Evolutionary conservation across 257 asterid species (phyloP).

Genomic region (Linderniella brevidens): DNA sequence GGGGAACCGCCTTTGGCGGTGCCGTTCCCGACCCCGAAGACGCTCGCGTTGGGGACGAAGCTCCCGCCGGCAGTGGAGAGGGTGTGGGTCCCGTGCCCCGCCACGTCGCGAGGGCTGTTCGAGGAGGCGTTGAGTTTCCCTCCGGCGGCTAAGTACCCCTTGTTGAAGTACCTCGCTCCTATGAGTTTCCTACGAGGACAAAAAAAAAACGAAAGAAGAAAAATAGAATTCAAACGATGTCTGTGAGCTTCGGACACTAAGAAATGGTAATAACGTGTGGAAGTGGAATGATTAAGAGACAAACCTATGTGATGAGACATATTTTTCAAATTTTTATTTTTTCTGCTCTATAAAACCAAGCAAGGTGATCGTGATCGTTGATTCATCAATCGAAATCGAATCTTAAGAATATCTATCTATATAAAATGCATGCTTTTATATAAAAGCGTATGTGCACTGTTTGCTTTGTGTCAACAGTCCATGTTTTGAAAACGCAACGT

Average conservation of each 20-base stretch:
- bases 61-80: constrained; percentile 89
- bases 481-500: neutral
- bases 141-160: constrained; percentile 44
- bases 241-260: neutral
- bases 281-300: too few species aligned
- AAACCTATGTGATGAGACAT: too few species aligned
- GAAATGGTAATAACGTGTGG: neutral
- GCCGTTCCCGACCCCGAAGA: constrained; percentile 72
- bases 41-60: constrained; percentile 49
- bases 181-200: constrained; percentile 71
- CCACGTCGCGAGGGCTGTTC: constrained; percentile 47
- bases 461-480: too few species aligned
- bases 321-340: too few species aligned
- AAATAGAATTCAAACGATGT: neutral
- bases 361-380: too few species aligned
- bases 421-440: too few species aligned
- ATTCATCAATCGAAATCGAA: too few species aligned
- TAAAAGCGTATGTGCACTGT: too few species aligned
- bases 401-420: too few species aligned
- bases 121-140: constrained; percentile 57
- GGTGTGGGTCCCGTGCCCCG: constrained; percentile 91
- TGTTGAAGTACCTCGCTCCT: constrained; percentile 83
- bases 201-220: constrained; percentile 5
- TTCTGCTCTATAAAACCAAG: too few species aligned
- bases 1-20: constrained; percentile 96